Evolutionary conservation across 208 protist genomes (phyloP), one percentile per base, ranked within the genome.

Genomic region (Zelonia costaricensis): DNA sequence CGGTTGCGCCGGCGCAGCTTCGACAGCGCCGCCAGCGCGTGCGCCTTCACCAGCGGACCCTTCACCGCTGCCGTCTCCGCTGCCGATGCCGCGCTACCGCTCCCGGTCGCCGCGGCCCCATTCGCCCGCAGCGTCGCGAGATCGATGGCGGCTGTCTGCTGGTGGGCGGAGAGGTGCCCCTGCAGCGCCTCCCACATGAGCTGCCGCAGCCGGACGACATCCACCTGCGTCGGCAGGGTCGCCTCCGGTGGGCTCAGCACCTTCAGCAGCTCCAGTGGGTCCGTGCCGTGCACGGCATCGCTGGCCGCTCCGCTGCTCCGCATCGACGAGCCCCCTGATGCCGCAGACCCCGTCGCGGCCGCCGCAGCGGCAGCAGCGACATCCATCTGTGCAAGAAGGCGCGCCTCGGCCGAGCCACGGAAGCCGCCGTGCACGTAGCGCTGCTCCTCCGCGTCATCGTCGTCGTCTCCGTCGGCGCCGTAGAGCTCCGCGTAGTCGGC

Each of bases 171-270:
- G 39, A 87, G 70, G 27, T 69, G 67, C 10, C 71, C 59, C 54
- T 78, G 64, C 44, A 95, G 59, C 3, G 77, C 73, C 49, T 57
- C 57, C 88, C 91, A 96, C 91, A 96, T 94, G 54, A 62, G 59
- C 66, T 84, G 68, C 15, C 86, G 85, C 38, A 96, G 75, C 55
- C 62, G 51, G 53, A 88, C 82, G 43, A 96, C 91, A 53, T 96
- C 88, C 16, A 96, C 82, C 74, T 93, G 84, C n/a, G 63, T 86
- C 16, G 86, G 78, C 35, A 91, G 66, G 25, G 77, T 86, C 39
- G 84, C 84, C 76, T 90, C 76, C 7, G 78, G 60, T n/a, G 78
- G 40, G 31, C 79, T 74, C 40, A 95, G 73, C 42, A 87, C 81
- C 39, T 73, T 51, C 38, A 75, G 56, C 42, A 91, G 58, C 33